A percentile compares a stretch with the other conserved stretches of the same genome.
These are phyloP conservation scores for Linnemannia schmuckeri DNA, from an alignment of 192 early-diverging fungal species.

Conservation along the genomic window DNA sequence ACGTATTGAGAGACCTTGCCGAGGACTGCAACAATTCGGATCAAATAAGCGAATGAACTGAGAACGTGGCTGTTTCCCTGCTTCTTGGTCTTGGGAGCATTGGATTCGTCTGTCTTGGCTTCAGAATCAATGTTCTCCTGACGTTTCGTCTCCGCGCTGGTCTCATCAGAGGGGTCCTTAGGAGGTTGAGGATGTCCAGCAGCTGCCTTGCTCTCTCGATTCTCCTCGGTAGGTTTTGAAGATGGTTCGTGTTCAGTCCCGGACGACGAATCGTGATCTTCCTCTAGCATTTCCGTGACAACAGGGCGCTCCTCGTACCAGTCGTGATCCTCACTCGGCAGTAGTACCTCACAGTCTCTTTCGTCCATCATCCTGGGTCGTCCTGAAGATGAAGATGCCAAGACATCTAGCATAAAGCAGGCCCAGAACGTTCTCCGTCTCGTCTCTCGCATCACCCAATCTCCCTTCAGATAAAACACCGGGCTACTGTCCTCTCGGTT, in stretches of 20 bases:
- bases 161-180: neutral
- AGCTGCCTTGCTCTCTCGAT: neutral
- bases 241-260: conserved; percentile 35
- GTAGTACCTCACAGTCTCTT: conserved; percentile 59
- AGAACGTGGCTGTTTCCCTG: conserved; percentile 26
- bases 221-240: neutral
- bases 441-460: conserved; percentile 64
- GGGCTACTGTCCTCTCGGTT: conserved; percentile 61
- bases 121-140: neutral
- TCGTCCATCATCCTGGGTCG: conserved; percentile 64
- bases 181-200: neutral
- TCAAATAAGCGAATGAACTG: conserved; percentile 55
- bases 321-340: conserved; percentile 63
- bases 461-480: conserved; percentile 49
- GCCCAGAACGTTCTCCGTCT: conserved; percentile 67
- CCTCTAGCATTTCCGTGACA: conserved; percentile 45
- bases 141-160: neutral
- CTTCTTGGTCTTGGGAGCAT: conserved; percentile 20
- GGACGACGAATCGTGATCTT: conserved; percentile 33
- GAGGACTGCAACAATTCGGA: conserved; percentile 58
- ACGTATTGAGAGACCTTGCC: conserved; percentile 61
- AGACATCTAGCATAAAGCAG: conserved; percentile 63
- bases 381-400: conserved; percentile 55
- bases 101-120: neutral
- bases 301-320: conserved; percentile 59